phyloP scores from a whole-genome alignment of 148 eudicot species.

The Dysphania ambrosioides region DNA sequence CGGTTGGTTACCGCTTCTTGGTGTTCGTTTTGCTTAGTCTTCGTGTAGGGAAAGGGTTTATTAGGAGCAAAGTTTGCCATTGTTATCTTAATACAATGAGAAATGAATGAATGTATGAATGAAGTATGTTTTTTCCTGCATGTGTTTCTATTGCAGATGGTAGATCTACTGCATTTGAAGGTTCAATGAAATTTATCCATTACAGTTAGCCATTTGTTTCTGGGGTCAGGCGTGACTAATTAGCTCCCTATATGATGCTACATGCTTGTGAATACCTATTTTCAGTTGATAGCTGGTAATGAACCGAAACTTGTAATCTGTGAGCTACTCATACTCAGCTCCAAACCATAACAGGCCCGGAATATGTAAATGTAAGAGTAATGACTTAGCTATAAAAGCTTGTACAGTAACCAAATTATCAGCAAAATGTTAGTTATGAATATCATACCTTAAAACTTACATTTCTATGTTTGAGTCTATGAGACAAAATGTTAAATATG shows the following conservation, averaged over 20 bases:
- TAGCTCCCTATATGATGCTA: not conserved
- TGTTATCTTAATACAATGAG: conserved; percentile 39
- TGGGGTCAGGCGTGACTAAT: not conserved
- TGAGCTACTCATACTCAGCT: too few species aligned
- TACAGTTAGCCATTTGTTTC: not conserved
- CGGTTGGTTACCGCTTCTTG: conserved; percentile 65
- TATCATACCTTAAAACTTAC: too few species aligned
- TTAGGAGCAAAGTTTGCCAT: conserved; percentile 35
- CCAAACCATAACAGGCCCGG: too few species aligned
- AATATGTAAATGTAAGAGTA: too few species aligned
- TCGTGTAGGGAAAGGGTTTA: conserved; percentile 38
- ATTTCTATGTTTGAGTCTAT: too few species aligned
- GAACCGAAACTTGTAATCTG: too few species aligned
- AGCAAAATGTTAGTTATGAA: too few species aligned
- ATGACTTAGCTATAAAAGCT: too few species aligned
- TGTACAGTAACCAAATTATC: too few species aligned
- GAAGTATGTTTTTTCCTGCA: not conserved
- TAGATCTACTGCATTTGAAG: conserved; percentile 4
- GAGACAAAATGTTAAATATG: too few species aligned
- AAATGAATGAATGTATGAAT: conserved; percentile 45
- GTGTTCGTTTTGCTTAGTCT: conserved; percentile 58
- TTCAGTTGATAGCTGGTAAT: not conserved
- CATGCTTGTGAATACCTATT: not conserved
- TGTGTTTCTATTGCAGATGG: not conserved
- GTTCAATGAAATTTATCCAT: conserved; percentile 5